These are phyloP conservation scores for Trichoderma orchidacearum DNA, from an alignment of 495 filamentous ascomycete species.

Conservation along the genomic window DNA sequence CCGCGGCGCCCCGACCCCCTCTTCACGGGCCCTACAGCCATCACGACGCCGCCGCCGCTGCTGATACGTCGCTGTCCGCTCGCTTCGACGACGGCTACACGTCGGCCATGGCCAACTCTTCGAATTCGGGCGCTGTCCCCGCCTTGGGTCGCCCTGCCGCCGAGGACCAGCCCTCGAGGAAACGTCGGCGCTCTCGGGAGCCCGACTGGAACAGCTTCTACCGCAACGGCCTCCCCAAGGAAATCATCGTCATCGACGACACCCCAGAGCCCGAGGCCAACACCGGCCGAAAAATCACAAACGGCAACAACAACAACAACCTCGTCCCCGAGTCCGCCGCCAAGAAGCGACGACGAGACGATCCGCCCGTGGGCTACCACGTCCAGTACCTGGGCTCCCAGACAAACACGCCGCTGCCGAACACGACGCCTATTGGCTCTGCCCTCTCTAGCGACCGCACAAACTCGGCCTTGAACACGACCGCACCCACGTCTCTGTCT, in stretches of 20 bases:
- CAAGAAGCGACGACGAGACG: slow-evolving; percentile 37
- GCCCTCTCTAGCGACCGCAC: slow-evolving; percentile 73
- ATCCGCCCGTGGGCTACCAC: slow-evolving; percentile 28
- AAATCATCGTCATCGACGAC: slow-evolving; percentile 93
- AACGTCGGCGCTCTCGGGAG: slow-evolving; percentile 44
- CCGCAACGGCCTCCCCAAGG: slow-evolving; percentile 81
- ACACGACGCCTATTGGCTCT: slow-evolving; percentile 53
- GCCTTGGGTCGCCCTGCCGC: slow-evolving; percentile 15
- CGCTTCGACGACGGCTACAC: slow-evolving; percentile 10
- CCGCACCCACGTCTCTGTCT: slow-evolving; percentile 69
- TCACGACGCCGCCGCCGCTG: background rate
- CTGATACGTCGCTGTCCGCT: slow-evolving; percentile 6
- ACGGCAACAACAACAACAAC: slow-evolving; percentile 10
- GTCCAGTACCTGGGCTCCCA: slow-evolving; percentile 49
- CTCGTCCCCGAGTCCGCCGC: slow-evolving; percentile 7
- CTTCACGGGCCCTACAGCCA: slow-evolving; percentile 12
- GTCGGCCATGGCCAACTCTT: background rate
- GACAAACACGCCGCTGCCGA: slow-evolving; percentile 48
- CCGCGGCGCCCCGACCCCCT: slow-evolving; percentile 16
- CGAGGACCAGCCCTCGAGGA: slow-evolving; percentile 23
- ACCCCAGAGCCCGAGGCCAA: slow-evolving; percentile 47
- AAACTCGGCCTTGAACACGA: slow-evolving; percentile 70
- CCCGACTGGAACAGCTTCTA: slow-evolving; percentile 87
- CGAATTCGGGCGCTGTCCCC: slow-evolving; percentile 19
- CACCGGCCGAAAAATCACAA: slow-evolving; percentile 15